These are phyloP conservation scores for Diaporthe aspalathi DNA, from an alignment of 2,329 filamentous ascomycete species.

Conservation along the genomic window DNA sequence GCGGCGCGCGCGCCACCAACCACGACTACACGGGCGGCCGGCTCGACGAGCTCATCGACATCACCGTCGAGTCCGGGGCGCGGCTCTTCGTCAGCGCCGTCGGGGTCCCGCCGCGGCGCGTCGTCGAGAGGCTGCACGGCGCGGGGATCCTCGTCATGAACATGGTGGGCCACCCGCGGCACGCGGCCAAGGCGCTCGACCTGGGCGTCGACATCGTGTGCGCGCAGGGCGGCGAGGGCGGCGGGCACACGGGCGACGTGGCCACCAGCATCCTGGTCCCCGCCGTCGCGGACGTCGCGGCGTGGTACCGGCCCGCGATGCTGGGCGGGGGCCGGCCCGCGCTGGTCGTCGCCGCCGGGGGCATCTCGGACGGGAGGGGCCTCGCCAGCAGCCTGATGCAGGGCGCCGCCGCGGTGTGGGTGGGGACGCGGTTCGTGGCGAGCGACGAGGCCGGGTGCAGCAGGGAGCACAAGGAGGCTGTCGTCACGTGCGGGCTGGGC, in stretches of 20 bases:
- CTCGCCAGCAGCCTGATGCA: constrained; percentile 87
- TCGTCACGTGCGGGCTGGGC: constrained; percentile 81
- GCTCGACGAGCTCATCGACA: constrained; percentile 87
- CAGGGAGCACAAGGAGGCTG: constrained; percentile 83
- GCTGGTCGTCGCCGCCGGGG: constrained; percentile 89
- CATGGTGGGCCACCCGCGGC: constrained; percentile 94
- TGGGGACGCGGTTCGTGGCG: constrained; percentile 92
- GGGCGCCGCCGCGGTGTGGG: constrained; percentile 90
- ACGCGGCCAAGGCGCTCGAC: constrained; percentile 88
- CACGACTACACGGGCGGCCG: constrained; percentile 95
- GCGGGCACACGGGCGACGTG: constrained; percentile 91
- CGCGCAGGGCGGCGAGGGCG: constrained; percentile 92
- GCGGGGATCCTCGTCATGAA: constrained; percentile 92
- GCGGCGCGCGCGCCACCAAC: constrained; percentile 86
- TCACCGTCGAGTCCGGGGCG: constrained; percentile 86
- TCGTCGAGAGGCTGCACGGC: constrained; percentile 81
- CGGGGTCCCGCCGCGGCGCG: constrained; percentile 80
- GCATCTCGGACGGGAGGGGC: constrained; percentile 84
- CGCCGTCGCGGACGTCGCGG: constrained; percentile 85
- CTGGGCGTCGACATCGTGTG: constrained; percentile 91
- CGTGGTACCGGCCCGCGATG: constrained; percentile 74
- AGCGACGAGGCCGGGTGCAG: constrained; percentile 83
- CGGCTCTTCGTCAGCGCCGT: constrained; percentile 89
- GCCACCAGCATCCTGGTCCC: constrained; percentile 89
- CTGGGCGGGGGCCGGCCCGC: constrained; percentile 76